These are phyloP conservation scores for Themeda triandra DNA, from an alignment of 176 grass and related monocot species.

Conservation along the genomic window DNA sequence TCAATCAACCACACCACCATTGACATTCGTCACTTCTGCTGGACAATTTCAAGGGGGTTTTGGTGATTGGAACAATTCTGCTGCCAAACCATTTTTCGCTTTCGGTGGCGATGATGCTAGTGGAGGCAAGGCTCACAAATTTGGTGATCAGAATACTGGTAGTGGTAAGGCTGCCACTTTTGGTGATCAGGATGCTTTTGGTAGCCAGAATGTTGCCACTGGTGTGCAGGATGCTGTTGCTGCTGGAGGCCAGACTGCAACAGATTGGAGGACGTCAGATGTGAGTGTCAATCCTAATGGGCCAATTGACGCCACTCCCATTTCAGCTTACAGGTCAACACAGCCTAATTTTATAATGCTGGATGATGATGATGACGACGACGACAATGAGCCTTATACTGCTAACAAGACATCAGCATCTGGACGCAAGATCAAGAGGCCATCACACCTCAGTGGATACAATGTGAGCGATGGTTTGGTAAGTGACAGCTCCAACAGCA, in stretches of 20 bases:
- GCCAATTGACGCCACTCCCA: constrained; percentile 50
- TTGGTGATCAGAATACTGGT: background rate
- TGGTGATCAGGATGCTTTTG: background rate
- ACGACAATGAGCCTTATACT: constrained; percentile 35
- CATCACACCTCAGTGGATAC: constrained; percentile 29
- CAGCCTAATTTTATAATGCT: constrained; percentile 15
- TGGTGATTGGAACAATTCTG: constrained; percentile 23
- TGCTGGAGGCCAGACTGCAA: constrained; percentile 22
- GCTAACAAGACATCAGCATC: constrained; percentile 54
- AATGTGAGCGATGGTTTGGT: constrained; percentile 5
- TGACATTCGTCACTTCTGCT: constrained; percentile 54
- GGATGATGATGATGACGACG: constrained; percentile 44
- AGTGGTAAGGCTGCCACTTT: background rate
- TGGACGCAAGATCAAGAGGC: constrained; percentile 55
- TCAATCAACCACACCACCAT: constrained; percentile 41
- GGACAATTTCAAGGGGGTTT: constrained; percentile 29
- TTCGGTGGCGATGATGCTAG: constrained; percentile 8
- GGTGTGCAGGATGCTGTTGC: background rate
- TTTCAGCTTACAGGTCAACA: constrained; percentile 47
- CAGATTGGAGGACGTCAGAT: constrained; percentile 26
- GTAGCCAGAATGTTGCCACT: background rate
- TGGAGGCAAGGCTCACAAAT: background rate
- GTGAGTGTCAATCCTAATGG: background rate
- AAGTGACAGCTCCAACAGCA: constrained; percentile 8
- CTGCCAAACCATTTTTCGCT: background rate